Percentiles rank a stretch among this genome's conserved stretches.
Evolutionary conservation across 495 filamentous ascomycete genomes (phyloP).

Genomic region (Tuber microsphaerosporum): DNA sequence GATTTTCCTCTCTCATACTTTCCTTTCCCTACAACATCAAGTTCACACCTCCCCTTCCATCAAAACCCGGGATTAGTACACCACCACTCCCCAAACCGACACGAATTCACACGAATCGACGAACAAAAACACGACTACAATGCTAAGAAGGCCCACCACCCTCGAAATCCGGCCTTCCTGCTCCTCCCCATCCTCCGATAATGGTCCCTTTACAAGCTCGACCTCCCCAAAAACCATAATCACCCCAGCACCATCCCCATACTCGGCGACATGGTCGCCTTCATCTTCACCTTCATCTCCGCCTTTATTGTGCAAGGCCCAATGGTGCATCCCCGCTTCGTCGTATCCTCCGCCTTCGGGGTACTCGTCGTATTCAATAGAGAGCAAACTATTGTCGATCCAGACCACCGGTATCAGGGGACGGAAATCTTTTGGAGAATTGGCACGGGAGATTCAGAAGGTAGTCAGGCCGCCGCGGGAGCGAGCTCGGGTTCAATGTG

Average conservation of each 20-base stretch:
- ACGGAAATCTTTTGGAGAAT: background rate
- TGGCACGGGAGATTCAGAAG: background rate
- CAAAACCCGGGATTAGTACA: background rate
- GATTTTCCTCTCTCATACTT: background rate
- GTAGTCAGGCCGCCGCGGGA: background rate
- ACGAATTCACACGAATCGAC: too few species aligned
- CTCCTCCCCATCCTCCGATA: background rate
- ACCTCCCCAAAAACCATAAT: background rate
- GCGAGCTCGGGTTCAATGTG: background rate
- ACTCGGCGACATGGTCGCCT: background rate
- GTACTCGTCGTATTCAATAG: background rate
- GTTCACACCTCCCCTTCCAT: background rate
- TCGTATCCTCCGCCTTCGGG: background rate
- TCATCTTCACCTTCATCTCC: background rate
- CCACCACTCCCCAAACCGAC: background rate
- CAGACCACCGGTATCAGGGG: background rate
- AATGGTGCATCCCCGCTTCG: background rate
- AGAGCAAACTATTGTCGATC: background rate
- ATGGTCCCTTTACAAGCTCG: background rate
- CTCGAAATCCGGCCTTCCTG: background rate
- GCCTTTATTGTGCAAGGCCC: background rate
- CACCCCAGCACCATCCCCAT: background rate
- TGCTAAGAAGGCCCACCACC: background rate
- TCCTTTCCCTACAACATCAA: too few species aligned
- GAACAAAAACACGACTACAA: background rate